A percentile compares a stretch with the other conserved stretches of the same genome.
Evolutionary conservation across 805 yeast species (phyloP).

Genomic region (Tetrapisispora taiwanensis): DNA sequence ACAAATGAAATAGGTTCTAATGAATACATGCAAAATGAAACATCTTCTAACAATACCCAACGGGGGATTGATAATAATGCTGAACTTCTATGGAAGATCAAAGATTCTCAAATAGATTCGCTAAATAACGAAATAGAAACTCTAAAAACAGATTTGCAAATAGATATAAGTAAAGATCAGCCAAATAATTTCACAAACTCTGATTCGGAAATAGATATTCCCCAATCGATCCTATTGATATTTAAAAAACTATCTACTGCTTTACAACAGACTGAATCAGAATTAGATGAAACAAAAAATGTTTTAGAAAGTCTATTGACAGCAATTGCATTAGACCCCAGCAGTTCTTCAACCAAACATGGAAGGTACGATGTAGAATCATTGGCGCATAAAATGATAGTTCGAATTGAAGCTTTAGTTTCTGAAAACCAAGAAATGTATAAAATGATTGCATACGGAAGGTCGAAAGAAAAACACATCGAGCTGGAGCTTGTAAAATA

Average conservation of each 20-base stretch:
- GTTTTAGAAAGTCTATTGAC: conserved; percentile 55
- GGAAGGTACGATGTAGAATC: conserved; percentile 70
- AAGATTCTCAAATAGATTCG: conserved; percentile 41
- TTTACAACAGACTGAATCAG: conserved; percentile 38
- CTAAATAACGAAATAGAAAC: conserved; percentile 36
- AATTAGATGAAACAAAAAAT: conserved; percentile 50
- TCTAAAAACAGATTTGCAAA: conserved; percentile 27
- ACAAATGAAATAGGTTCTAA: neutral
- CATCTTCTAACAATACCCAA: neutral
- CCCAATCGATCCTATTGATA: conserved; percentile 36
- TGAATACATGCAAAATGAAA: neutral
- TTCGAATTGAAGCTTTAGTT: conserved; percentile 48
- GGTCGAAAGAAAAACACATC: conserved; percentile 57
- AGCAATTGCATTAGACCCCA: conserved; percentile 43
- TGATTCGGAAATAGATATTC: conserved; percentile 16
- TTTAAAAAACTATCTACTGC: conserved; percentile 40
- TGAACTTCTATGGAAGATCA: conserved; percentile 43
- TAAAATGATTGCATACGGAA: conserved; percentile 66
- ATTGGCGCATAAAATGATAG: conserved; percentile 60
- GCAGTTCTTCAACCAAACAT: conserved; percentile 34
- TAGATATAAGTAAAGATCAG: conserved; percentile 31
- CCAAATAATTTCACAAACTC: conserved; percentile 5
- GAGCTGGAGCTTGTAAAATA: conserved; percentile 52
- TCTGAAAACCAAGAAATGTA: conserved; percentile 63
- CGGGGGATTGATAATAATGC: conserved; percentile 29